These are phyloP conservation scores for Geotrichum restrictum DNA, from an alignment of 1,139 yeast genomes.

Conservation along the genomic window DNA sequence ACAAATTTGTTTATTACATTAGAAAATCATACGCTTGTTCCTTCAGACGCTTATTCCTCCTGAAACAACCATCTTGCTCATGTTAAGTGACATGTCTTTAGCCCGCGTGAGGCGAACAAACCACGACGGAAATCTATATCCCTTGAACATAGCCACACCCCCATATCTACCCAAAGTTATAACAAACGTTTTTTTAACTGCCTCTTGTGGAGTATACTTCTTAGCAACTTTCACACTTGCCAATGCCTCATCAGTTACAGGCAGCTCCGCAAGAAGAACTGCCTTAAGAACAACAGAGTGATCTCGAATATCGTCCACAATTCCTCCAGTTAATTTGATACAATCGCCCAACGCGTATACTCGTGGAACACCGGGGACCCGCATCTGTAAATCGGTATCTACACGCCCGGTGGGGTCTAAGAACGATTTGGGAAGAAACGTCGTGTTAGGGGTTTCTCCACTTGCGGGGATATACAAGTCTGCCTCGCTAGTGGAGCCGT, in stretches of 20 bases:
- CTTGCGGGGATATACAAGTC: conserved; percentile 14
- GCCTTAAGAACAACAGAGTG: background rate
- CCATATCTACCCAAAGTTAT: conserved; percentile 11
- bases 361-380: background rate
- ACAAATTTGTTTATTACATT: too few relatives aligned
- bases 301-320: background rate
- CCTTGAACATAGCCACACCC: conserved; percentile 13
- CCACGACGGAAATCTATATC: conserved; percentile 8
- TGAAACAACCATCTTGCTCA: background rate
- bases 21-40: too few relatives aligned
- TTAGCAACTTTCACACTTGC: background rate
- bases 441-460: conserved; percentile 16
- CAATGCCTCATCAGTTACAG: background rate
- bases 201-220: background rate
- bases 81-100: conserved; percentile 5
- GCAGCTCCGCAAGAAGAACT: background rate
- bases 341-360: conserved; percentile 3
- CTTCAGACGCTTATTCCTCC: too few relatives aligned
- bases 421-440: conserved; percentile 4
- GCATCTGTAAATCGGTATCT: background rate
- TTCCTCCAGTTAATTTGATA: conserved; percentile 2
- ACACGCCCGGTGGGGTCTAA: background rate
- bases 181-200: background rate
- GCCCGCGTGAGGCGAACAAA: conserved; percentile 2
- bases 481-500: conserved; percentile 4